phyloP scores from a whole-genome alignment of 805 yeast species.

The Blastobotrys americana region DNA sequence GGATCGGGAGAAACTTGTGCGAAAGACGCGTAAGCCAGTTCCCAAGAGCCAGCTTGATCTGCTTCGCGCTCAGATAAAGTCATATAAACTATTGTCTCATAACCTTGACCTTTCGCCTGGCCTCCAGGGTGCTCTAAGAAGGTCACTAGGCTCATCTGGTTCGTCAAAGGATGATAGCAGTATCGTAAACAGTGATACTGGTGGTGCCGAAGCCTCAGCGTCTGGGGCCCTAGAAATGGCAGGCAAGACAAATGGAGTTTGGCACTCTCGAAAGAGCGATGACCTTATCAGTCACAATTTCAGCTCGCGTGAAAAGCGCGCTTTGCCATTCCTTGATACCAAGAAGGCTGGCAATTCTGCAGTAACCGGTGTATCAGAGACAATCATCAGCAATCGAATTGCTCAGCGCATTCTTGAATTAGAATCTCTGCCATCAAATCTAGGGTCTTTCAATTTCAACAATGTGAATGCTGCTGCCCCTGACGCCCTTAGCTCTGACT shows the following conservation, averaged over 20 bases:
- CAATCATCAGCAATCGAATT: constrained; percentile 35
- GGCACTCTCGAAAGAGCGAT: neutral
- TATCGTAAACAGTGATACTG: neutral
- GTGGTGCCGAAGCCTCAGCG: neutral
- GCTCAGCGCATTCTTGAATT: constrained; percentile 40
- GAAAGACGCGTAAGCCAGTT: neutral
- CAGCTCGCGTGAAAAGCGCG: neutral
- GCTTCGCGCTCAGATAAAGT: constrained; percentile 62
- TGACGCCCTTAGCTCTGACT: constrained; percentile 21
- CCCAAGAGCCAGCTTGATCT: constrained; percentile 36
- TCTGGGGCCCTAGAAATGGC: neutral
- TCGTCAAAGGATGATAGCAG: neutral
- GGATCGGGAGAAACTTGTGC: constrained; percentile 10
- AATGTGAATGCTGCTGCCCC: constrained; percentile 23
- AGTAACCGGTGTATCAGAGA: constrained; percentile 34
- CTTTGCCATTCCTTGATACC: neutral
- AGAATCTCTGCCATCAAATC: constrained; percentile 31
- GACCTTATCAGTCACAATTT: constrained; percentile 1
- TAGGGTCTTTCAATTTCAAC: constrained; percentile 27
- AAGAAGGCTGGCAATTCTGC: constrained; percentile 4
- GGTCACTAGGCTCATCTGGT: constrained; percentile 11
- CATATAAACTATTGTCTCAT: constrained; percentile 56
- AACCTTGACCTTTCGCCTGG: constrained; percentile 48
- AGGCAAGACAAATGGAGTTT: neutral
- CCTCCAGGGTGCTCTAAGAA: constrained; percentile 38